Conservation (phyloP, 768 basidiomycete genomes). For the Mrakia hoshinonis region DNA sequence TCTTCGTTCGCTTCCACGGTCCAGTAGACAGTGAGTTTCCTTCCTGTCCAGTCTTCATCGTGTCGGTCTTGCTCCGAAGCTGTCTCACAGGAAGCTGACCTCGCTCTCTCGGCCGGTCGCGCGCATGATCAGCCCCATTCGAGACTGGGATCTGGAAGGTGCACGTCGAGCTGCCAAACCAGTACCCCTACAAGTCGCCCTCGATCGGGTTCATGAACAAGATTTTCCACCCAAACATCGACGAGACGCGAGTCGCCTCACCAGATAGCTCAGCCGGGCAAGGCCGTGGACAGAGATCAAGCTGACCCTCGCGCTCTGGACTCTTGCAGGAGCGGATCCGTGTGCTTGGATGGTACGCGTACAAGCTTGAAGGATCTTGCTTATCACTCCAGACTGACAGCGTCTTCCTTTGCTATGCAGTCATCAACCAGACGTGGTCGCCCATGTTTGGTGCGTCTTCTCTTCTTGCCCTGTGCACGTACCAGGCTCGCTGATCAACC, state of each 20-base stretch:
- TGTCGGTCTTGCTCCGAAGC: too few species aligned
- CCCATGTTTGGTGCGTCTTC: conserved; percentile 87
- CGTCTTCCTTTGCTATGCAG: not conserved
- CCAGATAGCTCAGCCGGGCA: not conserved
- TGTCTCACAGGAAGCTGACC: not conserved
- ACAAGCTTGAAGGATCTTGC: too few species aligned
- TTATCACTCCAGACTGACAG: too few species aligned
- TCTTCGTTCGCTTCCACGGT: conserved; percentile 80
- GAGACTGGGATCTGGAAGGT: conserved; percentile 99
- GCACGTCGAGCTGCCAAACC: conserved; percentile 94
- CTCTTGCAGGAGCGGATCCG: conserved; percentile 74
- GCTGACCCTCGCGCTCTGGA: conserved; percentile 5
- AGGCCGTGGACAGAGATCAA: not conserved
- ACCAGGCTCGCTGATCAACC: not conserved
- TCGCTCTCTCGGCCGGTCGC: not conserved
- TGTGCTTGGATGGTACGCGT: conserved; percentile 84
- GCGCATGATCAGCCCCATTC: conserved; percentile 64
- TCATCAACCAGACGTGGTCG: conserved; percentile 64
- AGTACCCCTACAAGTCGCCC: conserved; percentile 97
- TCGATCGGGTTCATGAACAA: conserved; percentile 99
- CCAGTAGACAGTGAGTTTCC: not conserved
- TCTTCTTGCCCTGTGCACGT: not conserved
- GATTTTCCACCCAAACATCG: conserved; percentile 99
- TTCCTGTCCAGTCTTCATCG: not conserved
- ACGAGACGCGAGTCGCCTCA: conserved; percentile 68